These are phyloP conservation scores for Tephrocybe sp. DNA, from an alignment of 768 basidiomycete species.

Conservation along the genomic window DNA sequence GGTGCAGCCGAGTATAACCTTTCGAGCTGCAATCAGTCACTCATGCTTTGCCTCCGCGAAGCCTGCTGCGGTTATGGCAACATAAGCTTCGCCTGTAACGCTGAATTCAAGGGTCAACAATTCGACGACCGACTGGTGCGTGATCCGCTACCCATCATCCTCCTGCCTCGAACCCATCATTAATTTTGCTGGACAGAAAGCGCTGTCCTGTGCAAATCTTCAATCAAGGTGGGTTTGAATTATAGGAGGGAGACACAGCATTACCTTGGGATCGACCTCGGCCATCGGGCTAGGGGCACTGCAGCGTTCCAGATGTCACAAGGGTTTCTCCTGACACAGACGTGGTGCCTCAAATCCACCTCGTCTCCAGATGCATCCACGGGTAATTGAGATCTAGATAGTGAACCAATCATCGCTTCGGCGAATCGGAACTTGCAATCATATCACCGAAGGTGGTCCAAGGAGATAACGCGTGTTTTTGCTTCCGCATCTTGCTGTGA, in stretches of 20 bases:
- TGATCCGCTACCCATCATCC: constrained; percentile 14
- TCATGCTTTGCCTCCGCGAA: neutral
- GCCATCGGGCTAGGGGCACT: constrained; percentile 3
- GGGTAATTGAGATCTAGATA: neutral
- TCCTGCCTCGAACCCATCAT: constrained; percentile 7
- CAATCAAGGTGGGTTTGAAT: neutral
- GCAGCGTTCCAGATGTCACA: constrained; percentile 12
- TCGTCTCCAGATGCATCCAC: neutral
- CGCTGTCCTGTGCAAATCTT: neutral
- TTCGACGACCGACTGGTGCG: neutral
- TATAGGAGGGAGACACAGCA: neutral
- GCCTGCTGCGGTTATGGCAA: neutral
- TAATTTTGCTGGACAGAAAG: constrained; percentile 4
- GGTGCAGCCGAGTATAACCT: neutral
- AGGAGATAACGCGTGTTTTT: neutral
- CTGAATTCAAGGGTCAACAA: neutral
- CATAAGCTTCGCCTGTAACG: neutral
- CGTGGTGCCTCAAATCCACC: neutral
- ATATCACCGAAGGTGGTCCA: constrained; percentile 12
- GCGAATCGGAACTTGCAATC: constrained; percentile 7
- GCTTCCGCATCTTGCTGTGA: neutral
- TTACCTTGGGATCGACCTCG: neutral
- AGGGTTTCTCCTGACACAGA: constrained; percentile 2
- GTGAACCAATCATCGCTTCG: neutral
- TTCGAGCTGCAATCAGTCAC: neutral